Base-by-base conservation (phyloP, 2,329 filamentous ascomycete species). In the Fusarium transvaalense region DNA sequence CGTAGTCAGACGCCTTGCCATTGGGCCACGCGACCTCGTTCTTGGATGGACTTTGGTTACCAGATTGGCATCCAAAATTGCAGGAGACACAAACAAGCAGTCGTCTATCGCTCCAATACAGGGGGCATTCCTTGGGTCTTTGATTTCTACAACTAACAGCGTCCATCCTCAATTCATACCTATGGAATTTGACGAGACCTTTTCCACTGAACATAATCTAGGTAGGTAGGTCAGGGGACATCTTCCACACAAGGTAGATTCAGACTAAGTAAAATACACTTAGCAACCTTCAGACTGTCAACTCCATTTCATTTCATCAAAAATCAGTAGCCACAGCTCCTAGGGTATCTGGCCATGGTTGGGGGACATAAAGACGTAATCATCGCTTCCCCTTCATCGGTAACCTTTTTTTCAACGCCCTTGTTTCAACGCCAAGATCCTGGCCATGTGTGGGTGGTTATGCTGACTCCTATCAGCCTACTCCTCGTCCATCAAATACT, bases 261-360 rank as follows among this genome's bases (percentile, higher is more conserved):
- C 7, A 51, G 47, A 27, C 47, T 27, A 15, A 27, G 47, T 27
- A 50, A 27, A 45, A 29, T 12, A 23, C 47, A 38, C 32, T 29
- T 15, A 38, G 34, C 23, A 27, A 19, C 47, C 34, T 51, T 51
- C 23, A 51, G n/a, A 51, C 47, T 34, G n/a, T 51, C 34, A 39
- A 69, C 61, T 61, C 61, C 65, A 25, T 65, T 37, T 42, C 52
- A 48, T 55, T 61, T 57, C 48, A 43, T 61, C 46, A 58, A 64
- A 56, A 63, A 70, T 68, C 56, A 69, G 48, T 56, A 70, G 68
- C 66, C 66, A 53, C 64, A 68, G 57, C 62, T 65, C 47, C 64
- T 42, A 66, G 71, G 73, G 73, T 74, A 75, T 75, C 71, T 75
- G 74, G 65, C 50, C 65, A 74, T 75, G 65, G 65, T 61, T 62